phyloP scores from a whole-genome alignment of 306 rosid genomes.

The Senna tora region DNA sequence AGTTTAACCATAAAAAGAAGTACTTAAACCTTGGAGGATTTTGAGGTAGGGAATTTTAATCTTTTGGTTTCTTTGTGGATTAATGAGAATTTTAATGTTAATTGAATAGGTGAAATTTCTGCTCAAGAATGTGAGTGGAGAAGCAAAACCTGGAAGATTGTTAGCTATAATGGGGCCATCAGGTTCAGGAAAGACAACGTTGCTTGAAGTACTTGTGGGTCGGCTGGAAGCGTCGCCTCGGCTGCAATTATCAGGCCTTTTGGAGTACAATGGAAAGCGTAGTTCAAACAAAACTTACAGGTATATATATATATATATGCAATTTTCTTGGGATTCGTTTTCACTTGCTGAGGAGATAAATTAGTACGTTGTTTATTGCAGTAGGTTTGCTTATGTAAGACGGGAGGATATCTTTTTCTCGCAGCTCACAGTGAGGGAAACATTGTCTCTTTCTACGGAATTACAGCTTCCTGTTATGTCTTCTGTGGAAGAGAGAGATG shows the following conservation, averaged over 20 bases:
- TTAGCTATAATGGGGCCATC: conserved; percentile 98
- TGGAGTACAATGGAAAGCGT: conserved; percentile 81
- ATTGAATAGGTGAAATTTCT: conserved; percentile 66
- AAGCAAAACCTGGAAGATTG: conserved; percentile 84
- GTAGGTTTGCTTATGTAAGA: conserved; percentile 90
- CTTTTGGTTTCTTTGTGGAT: neutral
- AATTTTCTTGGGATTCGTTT: conserved; percentile 14
- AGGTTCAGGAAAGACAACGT: conserved; percentile 93
- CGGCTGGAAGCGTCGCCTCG: conserved; percentile 71
- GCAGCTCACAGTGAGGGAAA: conserved; percentile 90
- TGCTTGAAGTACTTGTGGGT: conserved; percentile 87
- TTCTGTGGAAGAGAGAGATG: conserved; percentile 71
- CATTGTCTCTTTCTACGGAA: conserved; percentile 82
- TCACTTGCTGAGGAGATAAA: conserved; percentile 10
- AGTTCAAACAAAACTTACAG: conserved; percentile 63
- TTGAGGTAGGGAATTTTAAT: neutral
- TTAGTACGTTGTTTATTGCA: conserved; percentile 23
- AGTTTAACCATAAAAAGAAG: neutral
- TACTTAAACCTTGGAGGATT: neutral
- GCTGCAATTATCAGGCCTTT: conserved; percentile 67
- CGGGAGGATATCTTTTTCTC: conserved; percentile 96
- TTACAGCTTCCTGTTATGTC: conserved; percentile 73
- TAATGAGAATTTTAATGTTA: conserved; percentile 27
- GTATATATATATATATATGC: no score
- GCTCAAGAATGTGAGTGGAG: conserved; percentile 77